Conservation (phyloP, 139 green algal genomes). For the Coelastrella sp. region DNA sequence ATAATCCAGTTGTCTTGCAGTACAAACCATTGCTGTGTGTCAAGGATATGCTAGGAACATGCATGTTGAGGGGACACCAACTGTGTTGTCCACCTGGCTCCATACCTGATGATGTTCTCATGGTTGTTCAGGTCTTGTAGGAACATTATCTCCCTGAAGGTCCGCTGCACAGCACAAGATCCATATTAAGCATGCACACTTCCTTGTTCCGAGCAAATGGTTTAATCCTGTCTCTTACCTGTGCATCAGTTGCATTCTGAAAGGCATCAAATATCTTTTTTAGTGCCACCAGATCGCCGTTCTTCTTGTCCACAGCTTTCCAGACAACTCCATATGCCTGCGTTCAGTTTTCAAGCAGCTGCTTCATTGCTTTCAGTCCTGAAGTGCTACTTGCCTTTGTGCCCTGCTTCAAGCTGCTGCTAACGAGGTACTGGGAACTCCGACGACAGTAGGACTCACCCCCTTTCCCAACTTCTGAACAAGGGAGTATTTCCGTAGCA, state of each 20-base stretch:
- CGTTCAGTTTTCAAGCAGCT: too few species aligned
- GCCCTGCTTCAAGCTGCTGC: too few species aligned
- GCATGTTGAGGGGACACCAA: too few species aligned
- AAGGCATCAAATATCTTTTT: conserved; percentile 99
- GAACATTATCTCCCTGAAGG: conserved; percentile 99
- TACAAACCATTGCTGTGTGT: too few species aligned
- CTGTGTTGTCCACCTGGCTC: not conserved
- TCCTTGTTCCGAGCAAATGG: too few species aligned
- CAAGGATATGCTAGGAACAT: too few species aligned
- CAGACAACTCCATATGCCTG: conserved; percentile 99
- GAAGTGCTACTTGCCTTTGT: too few species aligned
- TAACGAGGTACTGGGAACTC: not conserved
- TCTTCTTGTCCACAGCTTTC: conserved; percentile 94
- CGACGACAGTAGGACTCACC: conserved; percentile 47
- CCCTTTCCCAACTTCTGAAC: conserved; percentile 94
- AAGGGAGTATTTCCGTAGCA: conserved; percentile 96
- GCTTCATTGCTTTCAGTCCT: too few species aligned
- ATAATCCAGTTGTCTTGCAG: too few species aligned
- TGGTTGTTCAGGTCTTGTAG: conserved; percentile 89
- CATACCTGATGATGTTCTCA: conserved; percentile 57
- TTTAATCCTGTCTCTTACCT: too few species aligned
- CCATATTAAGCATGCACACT: not conserved
- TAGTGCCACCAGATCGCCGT: conserved; percentile 83
- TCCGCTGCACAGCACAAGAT: conserved; percentile 78
- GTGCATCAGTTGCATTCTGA: conserved; percentile 97